Percentiles rank a stretch among this genome's conserved stretches.
Evolutionary conservation across 768 basidiomycete genomes (phyloP).

Genomic region (Sporobolomyces roseus): DNA sequence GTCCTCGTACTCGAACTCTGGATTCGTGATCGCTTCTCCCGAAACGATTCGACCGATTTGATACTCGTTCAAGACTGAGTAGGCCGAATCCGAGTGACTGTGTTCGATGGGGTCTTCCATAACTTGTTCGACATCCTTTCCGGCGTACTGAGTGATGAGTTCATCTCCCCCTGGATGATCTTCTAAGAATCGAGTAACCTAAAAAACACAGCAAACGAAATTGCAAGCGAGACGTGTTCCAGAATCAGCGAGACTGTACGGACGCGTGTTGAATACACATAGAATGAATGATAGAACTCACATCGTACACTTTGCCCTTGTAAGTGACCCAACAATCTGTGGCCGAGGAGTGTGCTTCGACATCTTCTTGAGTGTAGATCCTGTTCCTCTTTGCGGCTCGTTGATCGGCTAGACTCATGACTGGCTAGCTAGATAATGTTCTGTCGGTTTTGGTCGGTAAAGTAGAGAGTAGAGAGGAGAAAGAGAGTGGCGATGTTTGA

Average conservation of each 20-base stretch:
- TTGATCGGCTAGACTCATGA: conserved; percentile 2
- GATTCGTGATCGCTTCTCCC: conserved; percentile 68
- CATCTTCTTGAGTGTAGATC: conserved; percentile 69
- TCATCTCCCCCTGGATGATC: conserved; percentile 98
- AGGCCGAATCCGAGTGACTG: conserved; percentile 85
- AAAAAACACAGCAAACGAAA: too few relatives aligned
- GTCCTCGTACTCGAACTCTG: conserved; percentile 85
- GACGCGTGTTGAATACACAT: conserved; percentile 19
- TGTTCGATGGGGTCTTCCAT: conserved; percentile 81
- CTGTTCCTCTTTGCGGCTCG: conserved; percentile 20
- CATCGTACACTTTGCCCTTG: conserved; percentile 81
- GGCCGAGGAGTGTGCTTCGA: conserved; percentile 60
- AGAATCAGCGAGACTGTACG: neutral
- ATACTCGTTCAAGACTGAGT: conserved; percentile 85
- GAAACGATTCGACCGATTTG: conserved; percentile 74
- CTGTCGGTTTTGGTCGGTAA: neutral
- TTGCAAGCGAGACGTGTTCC: too few relatives aligned
- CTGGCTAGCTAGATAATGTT: neutral
- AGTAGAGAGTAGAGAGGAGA: neutral
- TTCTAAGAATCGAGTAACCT: conserved; percentile 57
- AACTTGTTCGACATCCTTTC: conserved; percentile 69
- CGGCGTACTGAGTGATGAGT: conserved; percentile 73
- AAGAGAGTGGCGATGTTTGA: neutral
- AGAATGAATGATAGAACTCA: conserved; percentile 47
- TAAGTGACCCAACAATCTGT: conserved; percentile 77